A percentile compares a stretch with the other conserved stretches of the same genome.
Conservation (phyloP, 2,329 filamentous ascomycete species). For the Metarhizium humberi region DNA sequence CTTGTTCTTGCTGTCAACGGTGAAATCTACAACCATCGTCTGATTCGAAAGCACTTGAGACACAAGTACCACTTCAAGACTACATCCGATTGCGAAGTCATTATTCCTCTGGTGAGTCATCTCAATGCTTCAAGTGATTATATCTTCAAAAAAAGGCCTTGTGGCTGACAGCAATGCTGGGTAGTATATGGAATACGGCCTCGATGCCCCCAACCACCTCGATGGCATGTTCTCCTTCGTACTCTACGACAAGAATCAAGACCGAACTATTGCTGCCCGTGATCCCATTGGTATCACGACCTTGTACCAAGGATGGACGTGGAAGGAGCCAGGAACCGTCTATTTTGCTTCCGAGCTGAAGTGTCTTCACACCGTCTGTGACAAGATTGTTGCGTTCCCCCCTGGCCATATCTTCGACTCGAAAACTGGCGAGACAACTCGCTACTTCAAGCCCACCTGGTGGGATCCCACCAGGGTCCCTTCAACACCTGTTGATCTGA, state of each 20-base stretch:
- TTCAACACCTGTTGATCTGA: conserved; percentile 72
- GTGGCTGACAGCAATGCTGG: not conserved
- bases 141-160: not conserved
- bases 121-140: not conserved
- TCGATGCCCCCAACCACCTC: conserved; percentile 85
- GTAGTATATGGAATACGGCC: conserved; percentile 83
- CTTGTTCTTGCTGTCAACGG: conserved; percentile 95
- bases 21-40: conserved; percentile 98
- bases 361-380: conserved; percentile 84
- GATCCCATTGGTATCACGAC: conserved; percentile 97
- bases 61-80: conserved; percentile 94
- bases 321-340: conserved; percentile 69
- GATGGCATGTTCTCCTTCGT: conserved; percentile 99
- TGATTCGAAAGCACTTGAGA: conserved; percentile 81
- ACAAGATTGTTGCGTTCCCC: conserved; percentile 89
- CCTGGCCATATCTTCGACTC: conserved; percentile 96
- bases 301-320: conserved; percentile 91
- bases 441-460: conserved; percentile 91
- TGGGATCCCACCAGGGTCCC: conserved; percentile 77
- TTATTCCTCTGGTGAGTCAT: conserved; percentile 81
- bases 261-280: conserved; percentile 86
- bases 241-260: conserved; percentile 88
- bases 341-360: conserved; percentile 98
- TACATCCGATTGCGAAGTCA: conserved; percentile 96
- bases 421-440: conserved; percentile 70